Base-by-base conservation (phyloP, 805 yeast genomes). In the Candida mattraensis region DNA sequence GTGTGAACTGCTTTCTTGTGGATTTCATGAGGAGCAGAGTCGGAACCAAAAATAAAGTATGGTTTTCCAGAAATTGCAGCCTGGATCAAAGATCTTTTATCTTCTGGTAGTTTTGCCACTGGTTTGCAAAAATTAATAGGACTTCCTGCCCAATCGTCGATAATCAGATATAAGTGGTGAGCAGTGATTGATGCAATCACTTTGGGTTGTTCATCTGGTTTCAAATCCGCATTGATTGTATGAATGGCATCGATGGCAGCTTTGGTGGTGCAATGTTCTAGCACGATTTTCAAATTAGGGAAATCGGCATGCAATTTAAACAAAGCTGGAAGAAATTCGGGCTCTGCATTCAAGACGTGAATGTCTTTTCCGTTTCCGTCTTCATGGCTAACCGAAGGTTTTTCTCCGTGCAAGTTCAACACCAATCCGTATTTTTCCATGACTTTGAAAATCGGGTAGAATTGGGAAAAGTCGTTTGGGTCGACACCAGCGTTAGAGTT, bases 111-210 rank as follows among this genome's bases (percentile, higher is more conserved):
- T 60, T 93, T 93, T 24, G 99, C 99, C 31, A 93, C 98, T 2
- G 99, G 99, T 61, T 93, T 93, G 70, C 99, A 93, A 64, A 83
- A 93, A 54, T 91, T 87, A 56, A 87, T 76, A 23, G 98, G 91
- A 56, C 87, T 84, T 3, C 98, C 98, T 3, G 96, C 96, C 96
- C 98, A 93, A 46, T 80, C 81, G 61, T 93, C 98, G 33, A 93
- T 79, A 2, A 95, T 91, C 34, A 93, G 67, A 29, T 73, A 85
- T 38, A 93, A 70, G 56, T 93, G 99, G 60, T 93, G 99, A 5
- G 96, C 98, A 3, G 99, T 93, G 48, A 93, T 85, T 4, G 96
- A 78, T 1, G 95, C 99, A 12, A 91, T 88, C 3, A 93, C 97
- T 26, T 55, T 74, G 29, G 81, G 66, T 3, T 44, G 44, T 29